phyloP scores from a whole-genome alignment of 441 rosid species.

The Jatropha podagrica region DNA sequence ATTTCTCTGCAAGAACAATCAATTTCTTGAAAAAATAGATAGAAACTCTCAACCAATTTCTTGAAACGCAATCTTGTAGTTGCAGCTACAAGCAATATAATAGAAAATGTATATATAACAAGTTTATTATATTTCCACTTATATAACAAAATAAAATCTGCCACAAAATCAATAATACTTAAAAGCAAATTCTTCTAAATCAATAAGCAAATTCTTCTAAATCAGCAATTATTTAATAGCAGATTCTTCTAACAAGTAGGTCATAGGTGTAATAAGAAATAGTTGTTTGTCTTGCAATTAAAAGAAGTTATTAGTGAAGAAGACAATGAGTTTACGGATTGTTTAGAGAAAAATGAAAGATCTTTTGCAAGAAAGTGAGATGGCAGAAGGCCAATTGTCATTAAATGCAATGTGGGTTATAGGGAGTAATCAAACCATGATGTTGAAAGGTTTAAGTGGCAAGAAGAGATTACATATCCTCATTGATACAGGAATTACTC shows the following conservation, averaged over 20 bases:
- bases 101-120: background rate
- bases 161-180: too few species aligned
- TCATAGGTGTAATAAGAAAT: background rate
- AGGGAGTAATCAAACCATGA: background rate
- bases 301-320: background rate
- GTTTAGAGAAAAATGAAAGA: background rate
- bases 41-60: too few species aligned
- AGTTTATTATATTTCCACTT: too few species aligned
- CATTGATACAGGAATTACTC: background rate
- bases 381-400: background rate
- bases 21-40: background rate
- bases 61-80: background rate
- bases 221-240: too few species aligned
- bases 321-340: too few species aligned
- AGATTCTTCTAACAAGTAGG: too few species aligned
- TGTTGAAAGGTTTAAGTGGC: background rate
- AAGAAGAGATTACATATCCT: background rate
- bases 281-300: background rate
- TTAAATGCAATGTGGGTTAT: background rate
- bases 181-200: too few species aligned
- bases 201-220: too few species aligned
- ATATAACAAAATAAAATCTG: too few species aligned
- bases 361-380: background rate
- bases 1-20: constrained; percentile 33
- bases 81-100: background rate